Conservation (phyloP, 129 eudicot genomes). For the Flaveria bidentis region DNA sequence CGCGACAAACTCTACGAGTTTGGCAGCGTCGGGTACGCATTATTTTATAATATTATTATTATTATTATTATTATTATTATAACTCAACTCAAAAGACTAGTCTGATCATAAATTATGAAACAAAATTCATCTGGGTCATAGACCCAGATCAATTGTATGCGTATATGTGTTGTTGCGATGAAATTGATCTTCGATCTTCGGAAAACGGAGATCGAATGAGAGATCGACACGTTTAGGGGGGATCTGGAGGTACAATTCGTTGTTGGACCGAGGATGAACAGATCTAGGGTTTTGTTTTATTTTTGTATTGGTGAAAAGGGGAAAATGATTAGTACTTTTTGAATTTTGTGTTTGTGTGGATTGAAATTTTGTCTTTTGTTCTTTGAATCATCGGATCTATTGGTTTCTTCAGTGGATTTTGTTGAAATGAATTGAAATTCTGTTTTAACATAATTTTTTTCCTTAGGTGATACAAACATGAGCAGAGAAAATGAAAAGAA, state of each 20-base stretch:
- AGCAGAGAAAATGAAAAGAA: constrained; percentile 39
- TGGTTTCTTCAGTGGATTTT: constrained; percentile 41
- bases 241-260: constrained; percentile 35
- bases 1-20: constrained; percentile 91
- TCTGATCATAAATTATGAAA: too few relatives aligned
- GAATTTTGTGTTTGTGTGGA: constrained; percentile 16
- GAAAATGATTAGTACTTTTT: constrained; percentile 37
- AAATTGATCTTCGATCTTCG: constrained; percentile 1
- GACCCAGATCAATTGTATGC: too few relatives aligned
- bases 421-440: not conserved
- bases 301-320: not conserved
- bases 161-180: not conserved
- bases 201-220: constrained; percentile 42
- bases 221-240: constrained; percentile 62
- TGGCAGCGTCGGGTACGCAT: constrained; percentile 60
- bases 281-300: constrained; percentile 74
- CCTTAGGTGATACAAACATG: constrained; percentile 43
- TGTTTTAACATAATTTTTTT: constrained; percentile 32
- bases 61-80: too few relatives aligned
- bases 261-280: constrained; percentile 38
- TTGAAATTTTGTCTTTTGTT: constrained; percentile 42
- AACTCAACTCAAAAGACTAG: too few relatives aligned
- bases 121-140: too few relatives aligned
- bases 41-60: too few relatives aligned
- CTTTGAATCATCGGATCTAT: constrained; percentile 52